Evolutionary conservation across 2,329 filamentous ascomycete species (phyloP), one percentile per base, ranked within the genome.

Genomic region (Hypomyces perniciosus): DNA sequence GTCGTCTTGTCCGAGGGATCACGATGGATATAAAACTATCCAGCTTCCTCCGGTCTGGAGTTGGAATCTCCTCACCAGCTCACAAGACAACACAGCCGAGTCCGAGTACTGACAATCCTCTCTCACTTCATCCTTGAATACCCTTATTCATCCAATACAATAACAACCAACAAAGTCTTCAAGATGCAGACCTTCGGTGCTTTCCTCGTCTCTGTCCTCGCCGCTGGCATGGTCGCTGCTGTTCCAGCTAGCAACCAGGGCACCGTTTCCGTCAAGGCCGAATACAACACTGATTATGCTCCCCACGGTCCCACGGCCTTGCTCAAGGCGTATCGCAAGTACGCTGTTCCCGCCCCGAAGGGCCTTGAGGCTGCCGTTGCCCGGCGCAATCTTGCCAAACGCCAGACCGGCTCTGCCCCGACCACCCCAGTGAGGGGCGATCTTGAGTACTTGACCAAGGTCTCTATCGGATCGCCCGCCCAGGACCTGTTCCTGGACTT

Each of bases 121-220:
- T 26, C 20, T 20, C 20, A 43, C 33, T 35, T 35, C 47, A 8
- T 28, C 41, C 43, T 50, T 34, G 28, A 34, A 8, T 34, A 34
- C n/a, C 44, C 20, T 12, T 10, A 13, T 26, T n/a, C n/a, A 26
- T 27, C 13, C n/a, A 13, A 8, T 30, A 10, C 20, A 20, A 35
- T n/a, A 33, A 45, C 20, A 4, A 38, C n/a, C 8, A 12, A 28
- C 12, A n/a, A n/a, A 49, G 26, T 20, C 40, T 29, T 39, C 52
- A 51, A 43, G 35, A 59, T 59, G 57, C 57, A 55, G 48, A 56
- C 42, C 33, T 56, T 59, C 31, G 56, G 54, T 12, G 53, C 57
- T 35, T 56, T 56, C 37, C 48, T 59, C 50, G 54, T 54, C 34
- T 53, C 57, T 47, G 49, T 59, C 37, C 46, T 58, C 38, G 51